These are phyloP conservation scores for Isochrysis galbana DNA, from an alignment of 78 protist species.

Conservation along the genomic window DNA sequence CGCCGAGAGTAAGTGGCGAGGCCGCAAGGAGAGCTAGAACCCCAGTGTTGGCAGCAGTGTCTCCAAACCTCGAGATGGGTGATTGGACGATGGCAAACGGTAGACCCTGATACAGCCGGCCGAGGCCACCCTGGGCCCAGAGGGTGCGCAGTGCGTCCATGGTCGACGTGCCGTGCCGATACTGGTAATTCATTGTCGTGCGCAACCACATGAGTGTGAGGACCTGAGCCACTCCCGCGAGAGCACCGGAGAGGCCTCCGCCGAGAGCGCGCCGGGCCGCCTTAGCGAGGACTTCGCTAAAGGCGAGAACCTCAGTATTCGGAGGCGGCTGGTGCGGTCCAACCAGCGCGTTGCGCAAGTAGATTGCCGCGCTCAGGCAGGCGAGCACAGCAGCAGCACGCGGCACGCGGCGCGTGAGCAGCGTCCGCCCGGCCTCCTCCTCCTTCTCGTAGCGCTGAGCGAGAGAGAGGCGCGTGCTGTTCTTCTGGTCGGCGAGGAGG, in stretches of 20 bases:
- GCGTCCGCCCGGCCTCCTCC: too few species aligned
- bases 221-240: conserved; percentile 74
- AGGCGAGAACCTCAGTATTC: not conserved
- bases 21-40: conserved; percentile 67
- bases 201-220: conserved; percentile 78
- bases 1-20: conserved; percentile 51
- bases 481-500: too few species aligned
- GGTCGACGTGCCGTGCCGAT: not conserved
- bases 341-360: too few species aligned
- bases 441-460: too few species aligned
- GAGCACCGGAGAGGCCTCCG: conserved; percentile 78
- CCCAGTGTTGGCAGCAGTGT: conserved; percentile 84
- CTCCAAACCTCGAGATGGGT: conserved; percentile 54
- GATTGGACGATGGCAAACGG: conserved; percentile 61
- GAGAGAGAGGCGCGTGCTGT: too few species aligned
- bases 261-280: conserved; percentile 53
- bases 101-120: conserved; percentile 72
- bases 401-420: too few species aligned
- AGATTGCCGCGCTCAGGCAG: too few species aligned
- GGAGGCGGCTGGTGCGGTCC: too few species aligned
- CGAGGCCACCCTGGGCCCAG: conserved; percentile 77
- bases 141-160: not conserved
- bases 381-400: too few species aligned
- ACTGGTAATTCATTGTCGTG: conserved; percentile 75
- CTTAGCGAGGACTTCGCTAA: not conserved